Evolutionary conservation across 352 stramenopile genomes (phyloP), one percentile per base, ranked within the genome.

Genomic region (Phytophthora tubulina): DNA sequence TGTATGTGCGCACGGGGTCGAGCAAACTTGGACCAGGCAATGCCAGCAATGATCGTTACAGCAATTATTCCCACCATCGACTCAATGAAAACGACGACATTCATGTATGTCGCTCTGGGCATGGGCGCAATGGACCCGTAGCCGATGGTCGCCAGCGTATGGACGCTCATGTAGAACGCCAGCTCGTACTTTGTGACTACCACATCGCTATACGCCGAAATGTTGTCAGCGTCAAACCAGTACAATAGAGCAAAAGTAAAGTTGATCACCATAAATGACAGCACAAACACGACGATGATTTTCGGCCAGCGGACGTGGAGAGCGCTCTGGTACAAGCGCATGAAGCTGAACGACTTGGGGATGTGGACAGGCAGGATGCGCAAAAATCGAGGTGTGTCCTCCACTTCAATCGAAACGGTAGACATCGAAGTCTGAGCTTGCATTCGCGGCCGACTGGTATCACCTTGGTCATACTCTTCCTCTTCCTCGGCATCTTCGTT

Each of bases 11-110:
- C 88, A 41, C 86, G 78, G 3, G 88, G 86, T 35, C 86, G 77
- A 30, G 88, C 88, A 66, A 96, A 96, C 70, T 96, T 96, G 36
- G 88, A 93, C 88, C 88, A 96, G 3, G 84, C 84, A 27, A 96
- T 96, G 63, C 88, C 88, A 15, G 88, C 94, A 68, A 94, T 91
- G 69, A 96, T 94, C n/a, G 88, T 92, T 31, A 88, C 79, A 14
- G 83, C 59, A 46, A 94, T 91, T 42, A 96, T 90, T 14, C 88
- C 88, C 5, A 94, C 59, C 65, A 85, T 85, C 3, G 86, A 88
- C 70, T 96, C 88, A 57, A 93, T 78, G 9, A 92, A 80, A n/a
- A 96, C 84, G 63, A 88, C 80, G 3, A 93, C 52, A 53, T 96
- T 96, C 70, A 94, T 90, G 72, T 93, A 94, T 3, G 75, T 49